Base-by-base conservation (phyloP, 768 basidiomycete genomes). In the Podaxis carcinomalis region DNA sequence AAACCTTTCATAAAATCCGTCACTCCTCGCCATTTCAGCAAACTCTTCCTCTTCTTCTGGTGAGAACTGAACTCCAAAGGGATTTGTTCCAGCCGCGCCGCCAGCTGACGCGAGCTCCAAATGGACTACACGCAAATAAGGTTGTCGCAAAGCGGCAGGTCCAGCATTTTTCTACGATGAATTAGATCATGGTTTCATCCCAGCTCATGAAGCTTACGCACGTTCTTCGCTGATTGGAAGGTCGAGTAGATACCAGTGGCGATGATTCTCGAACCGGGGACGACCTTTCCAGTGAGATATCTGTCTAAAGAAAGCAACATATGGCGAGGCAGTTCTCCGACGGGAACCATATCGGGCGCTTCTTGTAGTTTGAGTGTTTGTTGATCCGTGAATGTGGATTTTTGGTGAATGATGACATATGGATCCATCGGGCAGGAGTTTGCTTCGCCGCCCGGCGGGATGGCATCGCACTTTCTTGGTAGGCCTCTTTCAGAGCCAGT, bases 1-100 rank as follows among this genome's bases (percentile, higher is more conserved):
- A 72, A 99, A 99, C 11, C 89, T 83, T 70, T 98, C 96, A 67
- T 97, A 98, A 69, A 98, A 89, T 27, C 82, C 86, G 58, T 94
- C 90, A 63, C 88, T 88, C 65, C 95, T 80, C 4, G 93, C 88
- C 85, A 98, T 90, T 71, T 92, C 87, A 27, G 85, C 86, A 65
- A 98, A 98, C 67, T 98, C 95, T 68, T 98, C 97, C 70, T 98
- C 97, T 71, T 98, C 97, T 68, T 98, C 92, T 0, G 96, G 90
- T 0, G 92, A 86, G 70, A 98, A 99, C 64, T 89, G 89, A 13
- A 86, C 80, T 23, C 94, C 93, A 68, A 93, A 93, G 0, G 92
- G 92, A 70, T 93, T 94, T 3, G 88, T 83, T 6, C 85, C 83
- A 14, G 87, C 86, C 0, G 87, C 78, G 6, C 88, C 82, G 5